Evolutionary conservation across 768 basidiomycete genomes (phyloP).

Genomic region (Ramaria sp.): DNA sequence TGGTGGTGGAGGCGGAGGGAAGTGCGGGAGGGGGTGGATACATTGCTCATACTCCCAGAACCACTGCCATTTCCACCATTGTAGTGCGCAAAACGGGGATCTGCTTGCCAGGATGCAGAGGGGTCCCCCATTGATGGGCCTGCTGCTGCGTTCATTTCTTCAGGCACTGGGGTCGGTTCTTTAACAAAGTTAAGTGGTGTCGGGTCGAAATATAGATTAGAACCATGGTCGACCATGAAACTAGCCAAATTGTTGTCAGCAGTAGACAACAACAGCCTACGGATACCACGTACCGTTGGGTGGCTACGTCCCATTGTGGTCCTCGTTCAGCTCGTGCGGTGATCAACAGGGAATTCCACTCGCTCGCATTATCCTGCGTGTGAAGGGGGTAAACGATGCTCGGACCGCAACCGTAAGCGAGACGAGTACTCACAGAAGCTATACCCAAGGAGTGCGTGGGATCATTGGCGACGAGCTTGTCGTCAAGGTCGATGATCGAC

Average conservation of each 20-base stretch:
- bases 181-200: slow-evolving; percentile 34
- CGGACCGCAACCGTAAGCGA: not conserved
- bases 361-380: slow-evolving; percentile 62
- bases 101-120: slow-evolving; percentile 13
- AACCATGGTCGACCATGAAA: slow-evolving; percentile 65
- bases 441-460: slow-evolving; percentile 4
- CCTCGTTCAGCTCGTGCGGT: slow-evolving; percentile 74
- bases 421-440: slow-evolving; percentile 5
- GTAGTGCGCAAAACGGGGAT: slow-evolving; percentile 11
- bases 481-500: not conserved
- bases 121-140: slow-evolving; percentile 12
- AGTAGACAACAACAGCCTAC: not conserved
- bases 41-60: slow-evolving; percentile 2
- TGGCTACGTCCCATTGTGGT: slow-evolving; percentile 81
- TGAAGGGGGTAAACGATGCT: not conserved
- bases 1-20: slow-evolving; percentile 23
- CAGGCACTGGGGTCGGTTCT: slow-evolving; percentile 22
- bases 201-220: slow-evolving; percentile 65
- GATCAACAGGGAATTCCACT: slow-evolving; percentile 75
- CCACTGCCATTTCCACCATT: slow-evolving; percentile 14
- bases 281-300: slow-evolving; percentile 55
- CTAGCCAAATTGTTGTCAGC: slow-evolving; percentile 24
- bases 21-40: slow-evolving; percentile 15
- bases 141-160: slow-evolving; percentile 16
- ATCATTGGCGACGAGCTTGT: not conserved